A percentile compares a stretch with the other conserved stretches of the same genome.
Evolutionary conservation across 148 eudicot species (phyloP).

Genomic region (Rhododendron ferrugineum): DNA sequence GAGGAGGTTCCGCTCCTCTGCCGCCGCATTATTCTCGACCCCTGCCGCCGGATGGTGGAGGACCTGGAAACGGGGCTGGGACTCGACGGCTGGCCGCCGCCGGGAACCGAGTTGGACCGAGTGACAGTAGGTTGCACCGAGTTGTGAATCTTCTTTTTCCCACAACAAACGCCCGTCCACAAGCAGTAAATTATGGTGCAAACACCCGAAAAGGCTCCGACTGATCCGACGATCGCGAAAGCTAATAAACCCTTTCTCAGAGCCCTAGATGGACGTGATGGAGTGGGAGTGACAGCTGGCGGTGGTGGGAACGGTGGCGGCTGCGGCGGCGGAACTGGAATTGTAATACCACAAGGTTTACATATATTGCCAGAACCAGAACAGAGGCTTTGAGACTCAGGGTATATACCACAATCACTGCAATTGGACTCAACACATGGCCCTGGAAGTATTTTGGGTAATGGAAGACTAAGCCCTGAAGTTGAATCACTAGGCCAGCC

Average conservation of each 20-base stretch:
- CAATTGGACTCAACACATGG: conserved; percentile 20
- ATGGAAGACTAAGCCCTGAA: conserved; percentile 4
- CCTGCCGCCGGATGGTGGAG: conserved; percentile 70
- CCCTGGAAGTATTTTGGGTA: conserved; percentile 20
- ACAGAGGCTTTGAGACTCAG: conserved; percentile 60
- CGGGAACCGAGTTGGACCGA: conserved; percentile 39
- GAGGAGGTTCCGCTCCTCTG: conserved; percentile 94
- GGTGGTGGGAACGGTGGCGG: conserved; percentile 17
- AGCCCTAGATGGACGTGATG: conserved; percentile 27
- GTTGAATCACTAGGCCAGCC: conserved; percentile 21
- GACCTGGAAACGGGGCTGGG: conserved; percentile 65
- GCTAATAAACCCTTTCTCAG: conserved; percentile 62
- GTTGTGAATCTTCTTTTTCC: conserved; percentile 85
- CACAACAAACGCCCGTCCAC: conserved; percentile 71
- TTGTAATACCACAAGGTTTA: conserved; percentile 25
- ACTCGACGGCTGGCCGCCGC: conserved; percentile 31
- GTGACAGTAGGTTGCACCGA: conserved; percentile 87
- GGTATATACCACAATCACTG: conserved; percentile 60
- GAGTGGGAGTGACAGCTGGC: conserved; percentile 12
- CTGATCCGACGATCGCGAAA: conserved; percentile 73
- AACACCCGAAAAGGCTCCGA: conserved; percentile 62
- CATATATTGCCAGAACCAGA: conserved; percentile 63
- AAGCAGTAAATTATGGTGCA: conserved; percentile 58
- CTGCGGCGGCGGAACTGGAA: conserved; percentile 1
- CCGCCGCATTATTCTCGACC: conserved; percentile 69